phyloP scores from a whole-genome alignment of 805 yeast species.

The Ogataea henricii region DNA sequence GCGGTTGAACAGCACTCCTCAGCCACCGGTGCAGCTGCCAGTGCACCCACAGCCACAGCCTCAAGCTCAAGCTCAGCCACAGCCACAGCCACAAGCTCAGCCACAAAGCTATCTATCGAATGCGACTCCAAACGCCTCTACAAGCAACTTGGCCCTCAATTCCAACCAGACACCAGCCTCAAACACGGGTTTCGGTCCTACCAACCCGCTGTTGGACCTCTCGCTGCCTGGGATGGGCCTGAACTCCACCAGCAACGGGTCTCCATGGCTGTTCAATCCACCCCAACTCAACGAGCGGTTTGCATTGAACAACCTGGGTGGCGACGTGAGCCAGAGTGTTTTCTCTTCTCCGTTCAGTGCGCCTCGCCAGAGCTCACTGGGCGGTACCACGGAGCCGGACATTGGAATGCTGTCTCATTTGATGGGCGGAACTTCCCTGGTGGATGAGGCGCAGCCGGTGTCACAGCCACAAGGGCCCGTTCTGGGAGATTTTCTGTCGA shows the following conservation, averaged over 20 bases:
- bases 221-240: slow-evolving; percentile 12
- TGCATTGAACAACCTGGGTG: neutral
- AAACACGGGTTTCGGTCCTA: slow-evolving; percentile 1
- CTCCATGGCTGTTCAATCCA: slow-evolving; percentile 6
- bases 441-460: slow-evolving; percentile 3
- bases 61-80: neutral
- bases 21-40: too few species aligned
- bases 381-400: slow-evolving; percentile 36
- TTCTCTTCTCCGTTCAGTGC: slow-evolving; percentile 12
- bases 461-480: slow-evolving; percentile 4
- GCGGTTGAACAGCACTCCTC: slow-evolving; percentile 11
- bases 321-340: slow-evolving; percentile 8
- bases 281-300: slow-evolving; percentile 2
- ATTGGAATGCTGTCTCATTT: slow-evolving; percentile 37
- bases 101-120: neutral
- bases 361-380: slow-evolving; percentile 8
- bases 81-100: neutral
- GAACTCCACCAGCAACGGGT: neutral
- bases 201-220: slow-evolving; percentile 18
- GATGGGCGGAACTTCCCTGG: slow-evolving; percentile 11
- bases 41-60: neutral
- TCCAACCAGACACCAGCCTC: too few species aligned
- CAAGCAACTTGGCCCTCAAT: neutral
- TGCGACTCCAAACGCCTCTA: neutral
- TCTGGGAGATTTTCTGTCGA: slow-evolving; percentile 13